Conservation (phyloP, 2,329 filamentous ascomycete species). For the Fusarium mundagurra region DNA sequence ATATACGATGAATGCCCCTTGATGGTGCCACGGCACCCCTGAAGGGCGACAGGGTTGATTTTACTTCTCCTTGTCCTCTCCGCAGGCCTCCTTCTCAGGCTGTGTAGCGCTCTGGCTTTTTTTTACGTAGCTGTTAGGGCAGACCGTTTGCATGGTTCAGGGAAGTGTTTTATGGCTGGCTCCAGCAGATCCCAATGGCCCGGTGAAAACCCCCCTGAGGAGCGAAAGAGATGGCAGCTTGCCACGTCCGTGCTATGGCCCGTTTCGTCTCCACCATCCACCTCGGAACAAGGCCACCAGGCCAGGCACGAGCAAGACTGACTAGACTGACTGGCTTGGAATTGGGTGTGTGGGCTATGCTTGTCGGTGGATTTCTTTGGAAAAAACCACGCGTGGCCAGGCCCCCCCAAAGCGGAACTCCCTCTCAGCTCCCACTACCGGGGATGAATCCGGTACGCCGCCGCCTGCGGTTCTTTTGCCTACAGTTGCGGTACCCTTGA, state of each 20-base stretch:
- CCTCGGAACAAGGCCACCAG: constrained; percentile 13
- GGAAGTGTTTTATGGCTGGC: constrained; percentile 24
- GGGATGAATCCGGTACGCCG: constrained; percentile 35
- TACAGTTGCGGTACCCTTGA: constrained; percentile 12
- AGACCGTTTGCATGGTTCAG: constrained; percentile 29
- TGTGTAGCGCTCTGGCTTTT: constrained; percentile 17
- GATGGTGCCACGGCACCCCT: constrained; percentile 38
- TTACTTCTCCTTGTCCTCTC: constrained; percentile 7
- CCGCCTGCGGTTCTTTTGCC: constrained; percentile 16
- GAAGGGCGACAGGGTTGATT: constrained; percentile 19
- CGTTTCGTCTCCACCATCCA: constrained; percentile 23
- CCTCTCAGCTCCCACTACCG: constrained; percentile 21
- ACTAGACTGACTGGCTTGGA: neutral
- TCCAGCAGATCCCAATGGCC: constrained; percentile 37
- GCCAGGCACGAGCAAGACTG: constrained; percentile 18
- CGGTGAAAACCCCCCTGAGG: neutral
- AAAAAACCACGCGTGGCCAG: constrained; percentile 39
- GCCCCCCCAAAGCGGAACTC: constrained; percentile 18
- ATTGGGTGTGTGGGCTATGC: constrained; percentile 5
- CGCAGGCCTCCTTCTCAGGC: constrained; percentile 17
- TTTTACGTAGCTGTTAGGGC: constrained; percentile 20
- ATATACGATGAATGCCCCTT: constrained; percentile 20
- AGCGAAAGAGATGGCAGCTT: constrained; percentile 29
- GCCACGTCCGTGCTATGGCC: constrained; percentile 39
- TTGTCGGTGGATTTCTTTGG: constrained; percentile 7